These are phyloP conservation scores for Vigna hirtella DNA, from an alignment of 306 rosid genomes.

Conservation along the genomic window DNA sequence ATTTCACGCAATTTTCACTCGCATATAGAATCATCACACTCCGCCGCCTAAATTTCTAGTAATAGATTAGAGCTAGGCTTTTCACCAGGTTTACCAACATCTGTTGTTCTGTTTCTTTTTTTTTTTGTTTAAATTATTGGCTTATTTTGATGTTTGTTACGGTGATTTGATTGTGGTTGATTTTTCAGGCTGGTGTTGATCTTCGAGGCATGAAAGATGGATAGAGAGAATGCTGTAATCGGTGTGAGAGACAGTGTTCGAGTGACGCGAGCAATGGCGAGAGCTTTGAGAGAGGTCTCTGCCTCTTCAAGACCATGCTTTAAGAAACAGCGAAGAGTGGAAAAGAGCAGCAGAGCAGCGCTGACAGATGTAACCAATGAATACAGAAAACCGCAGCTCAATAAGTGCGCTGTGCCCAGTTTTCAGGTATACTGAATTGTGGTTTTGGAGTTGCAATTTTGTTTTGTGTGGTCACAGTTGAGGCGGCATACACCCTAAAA, in stretches of 20 bases:
- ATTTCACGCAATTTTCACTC: background rate
- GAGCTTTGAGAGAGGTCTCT: slow-evolving; percentile 54
- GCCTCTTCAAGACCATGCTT: slow-evolving; percentile 49
- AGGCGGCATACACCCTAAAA: background rate
- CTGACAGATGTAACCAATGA: slow-evolving; percentile 69
- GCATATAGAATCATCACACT: too few species aligned
- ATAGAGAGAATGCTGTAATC: slow-evolving; percentile 49
- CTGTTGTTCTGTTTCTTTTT: too few species aligned
- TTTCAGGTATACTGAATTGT: slow-evolving; percentile 54
- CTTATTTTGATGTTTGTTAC: slow-evolving; percentile 4
- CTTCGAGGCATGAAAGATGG: slow-evolving; percentile 67
- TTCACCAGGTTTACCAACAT: too few species aligned
- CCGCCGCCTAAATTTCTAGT: background rate
- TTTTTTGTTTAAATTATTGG: background rate
- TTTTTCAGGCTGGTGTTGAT: slow-evolving; percentile 33
- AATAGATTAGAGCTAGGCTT: too few species aligned
- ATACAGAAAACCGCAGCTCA: slow-evolving; percentile 34
- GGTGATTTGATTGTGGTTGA: slow-evolving; percentile 34
- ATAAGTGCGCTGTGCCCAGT: slow-evolving; percentile 39
- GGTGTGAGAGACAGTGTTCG: slow-evolving; percentile 35
- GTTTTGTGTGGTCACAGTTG: background rate
- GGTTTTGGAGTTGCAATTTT: background rate
- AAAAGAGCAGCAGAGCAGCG: slow-evolving; percentile 60
- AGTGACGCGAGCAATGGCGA: slow-evolving; percentile 81
- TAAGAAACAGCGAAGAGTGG: slow-evolving; percentile 47